Evolutionary conservation across 179 eudicot species (phyloP).

Genomic region (Corrigiola litoralis): DNA sequence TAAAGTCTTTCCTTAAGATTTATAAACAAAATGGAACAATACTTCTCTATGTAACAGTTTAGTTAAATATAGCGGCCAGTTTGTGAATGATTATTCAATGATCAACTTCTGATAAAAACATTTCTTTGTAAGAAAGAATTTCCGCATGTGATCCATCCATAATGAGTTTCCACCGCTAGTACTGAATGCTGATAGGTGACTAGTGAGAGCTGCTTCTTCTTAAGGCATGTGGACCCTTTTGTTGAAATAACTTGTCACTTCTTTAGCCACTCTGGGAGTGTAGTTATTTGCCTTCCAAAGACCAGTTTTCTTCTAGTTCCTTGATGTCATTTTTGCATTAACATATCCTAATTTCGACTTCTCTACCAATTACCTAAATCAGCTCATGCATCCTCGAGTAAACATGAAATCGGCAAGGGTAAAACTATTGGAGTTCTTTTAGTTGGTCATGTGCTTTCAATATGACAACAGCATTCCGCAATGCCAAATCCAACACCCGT

Average conservation of each 20-base stretch:
- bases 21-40: no score
- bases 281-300: constrained; percentile 10
- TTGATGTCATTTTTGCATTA: background rate
- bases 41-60: no score
- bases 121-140: no score
- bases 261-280: constrained; percentile 2
- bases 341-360: constrained; percentile 13
- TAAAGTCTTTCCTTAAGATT: no score
- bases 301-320: constrained; percentile 9
- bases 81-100: no score
- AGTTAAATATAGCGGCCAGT: no score
- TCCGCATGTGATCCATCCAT: no score
- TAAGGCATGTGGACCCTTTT: constrained; percentile 5
- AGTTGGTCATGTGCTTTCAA: constrained; percentile 10
- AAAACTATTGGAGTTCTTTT: background rate
- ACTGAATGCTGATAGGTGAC: constrained; percentile 6
- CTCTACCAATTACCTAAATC: background rate
- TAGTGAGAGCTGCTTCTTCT: constrained; percentile 3
- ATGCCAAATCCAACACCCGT: background rate
- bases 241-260: background rate
- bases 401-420: constrained; percentile 14
- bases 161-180: background rate
- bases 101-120: no score
- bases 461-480: constrained; percentile 19
- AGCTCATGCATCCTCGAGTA: constrained; percentile 1